Evolutionary conservation across 2,329 filamentous ascomycete genomes (phyloP), one percentile per base, ranked within the genome.

Genomic region (Ceratocystiopsis minuta): DNA sequence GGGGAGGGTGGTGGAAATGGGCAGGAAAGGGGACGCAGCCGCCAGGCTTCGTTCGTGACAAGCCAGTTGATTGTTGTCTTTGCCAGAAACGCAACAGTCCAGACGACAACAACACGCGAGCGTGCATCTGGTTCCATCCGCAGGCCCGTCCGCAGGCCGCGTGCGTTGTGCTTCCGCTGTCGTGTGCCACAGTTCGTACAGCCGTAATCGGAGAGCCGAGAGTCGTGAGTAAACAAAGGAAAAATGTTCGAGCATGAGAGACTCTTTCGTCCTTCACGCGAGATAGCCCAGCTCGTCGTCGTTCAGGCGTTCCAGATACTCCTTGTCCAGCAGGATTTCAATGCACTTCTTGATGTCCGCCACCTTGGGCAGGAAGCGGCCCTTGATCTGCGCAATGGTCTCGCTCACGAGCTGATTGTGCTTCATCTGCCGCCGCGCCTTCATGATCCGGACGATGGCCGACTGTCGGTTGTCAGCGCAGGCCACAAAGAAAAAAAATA

Each of bases 291-390:
- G 72, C 57, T 95, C 86, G 55, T 96, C 90, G 42, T 84, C 86
- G 38, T 96, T 90, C 45, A 96, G 65, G 44, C 90, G 83, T 67
- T 98, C 90, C 39, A 98, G 74, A 55, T 98, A 98, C 60, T 98
- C 90, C 68, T 98, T 98, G 68, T 98, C 90, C 49, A 98, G 78
- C 35, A 98, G 70, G 49, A 94, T 94, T 62, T 98, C 90, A 58
- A 98, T 96, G 61, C 90, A 95, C 67, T 96, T 98, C 69, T 98
- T 98, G 72, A 98, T 98, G 53, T 98, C 90, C 15, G 75, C 70
- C 28, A 98, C 73, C 64, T 93, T 93, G 35, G 90, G 90, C 44
- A 86, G 78, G 61, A 98, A 98, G 35, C 90, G 83, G 36, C 77
- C 78, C 58, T 82, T 84, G 59, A 98, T 95, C 61, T 96, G 90